Conservation (phyloP, 495 filamentous ascomycete species). For the Penicillium silybi region DNA sequence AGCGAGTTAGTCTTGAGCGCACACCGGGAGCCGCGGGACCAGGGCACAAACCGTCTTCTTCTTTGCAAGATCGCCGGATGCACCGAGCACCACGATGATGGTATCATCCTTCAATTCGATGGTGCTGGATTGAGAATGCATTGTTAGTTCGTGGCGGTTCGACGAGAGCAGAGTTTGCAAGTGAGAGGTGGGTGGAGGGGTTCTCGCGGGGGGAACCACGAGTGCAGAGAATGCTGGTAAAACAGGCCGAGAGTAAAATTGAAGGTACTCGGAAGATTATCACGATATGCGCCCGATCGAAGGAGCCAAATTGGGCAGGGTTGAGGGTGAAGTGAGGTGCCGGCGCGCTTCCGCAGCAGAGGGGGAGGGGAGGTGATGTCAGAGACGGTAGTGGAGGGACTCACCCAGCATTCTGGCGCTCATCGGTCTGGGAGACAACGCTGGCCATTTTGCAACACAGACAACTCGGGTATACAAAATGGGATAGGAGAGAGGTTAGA, state of each 20-base stretch:
- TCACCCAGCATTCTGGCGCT: conserved; percentile 61
- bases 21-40: conserved; percentile 11
- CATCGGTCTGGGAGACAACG: conserved; percentile 59
- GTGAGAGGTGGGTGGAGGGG: conserved; percentile 15
- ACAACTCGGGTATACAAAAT: conserved; percentile 17
- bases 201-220: conserved; percentile 10
- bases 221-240: not conserved
- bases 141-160: conserved; percentile 22
- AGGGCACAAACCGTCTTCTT: conserved; percentile 86
- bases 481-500: conserved; percentile 12
- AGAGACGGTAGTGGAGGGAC: conserved; percentile 40
- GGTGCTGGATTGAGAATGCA: conserved; percentile 48
- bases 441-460: conserved; percentile 51
- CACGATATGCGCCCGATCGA: not conserved
- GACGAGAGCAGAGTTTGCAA: conserved; percentile 17
- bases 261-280: not conserved
- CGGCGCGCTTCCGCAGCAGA: conserved; percentile 21
- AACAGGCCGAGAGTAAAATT: not conserved
- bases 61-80: conserved; percentile 96
- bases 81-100: conserved; percentile 93
- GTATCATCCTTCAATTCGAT: conserved; percentile 99
- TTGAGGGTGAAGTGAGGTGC: conserved; percentile 15
- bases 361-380: conserved; percentile 45
- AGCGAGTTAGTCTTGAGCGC: conserved; percentile 23
- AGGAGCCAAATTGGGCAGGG: conserved; percentile 7